Evolutionary conservation across 345 rosid species (phyloP).

Genomic region (Garcia nutans): DNA sequence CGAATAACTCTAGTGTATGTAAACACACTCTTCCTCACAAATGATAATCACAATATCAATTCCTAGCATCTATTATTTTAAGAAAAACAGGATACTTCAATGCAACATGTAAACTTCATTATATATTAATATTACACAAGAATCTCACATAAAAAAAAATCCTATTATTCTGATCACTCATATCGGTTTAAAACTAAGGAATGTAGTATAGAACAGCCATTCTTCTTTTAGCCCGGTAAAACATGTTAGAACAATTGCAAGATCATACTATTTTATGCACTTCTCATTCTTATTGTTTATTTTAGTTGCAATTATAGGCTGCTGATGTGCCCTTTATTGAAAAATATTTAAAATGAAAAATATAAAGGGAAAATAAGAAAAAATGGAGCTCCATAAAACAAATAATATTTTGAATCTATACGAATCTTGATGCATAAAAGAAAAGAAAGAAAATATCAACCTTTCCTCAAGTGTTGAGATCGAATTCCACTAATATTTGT

Average conservation of each 20-base stretch:
- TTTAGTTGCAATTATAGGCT: not conserved
- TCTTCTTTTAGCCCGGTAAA: too few species aligned
- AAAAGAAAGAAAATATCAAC: constrained; percentile 36
- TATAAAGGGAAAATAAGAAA: not conserved
- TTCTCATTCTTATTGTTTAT: not conserved
- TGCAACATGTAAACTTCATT: not conserved
- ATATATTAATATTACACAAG: not conserved
- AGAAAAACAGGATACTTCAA: not conserved
- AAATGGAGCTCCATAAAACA: not conserved
- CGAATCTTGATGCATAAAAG: not conserved
- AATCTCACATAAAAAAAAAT: not conserved
- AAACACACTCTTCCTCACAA: not conserved
- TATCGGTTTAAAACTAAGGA: too few species aligned
- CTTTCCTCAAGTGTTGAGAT: constrained; percentile 75
- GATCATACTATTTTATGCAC: too few species aligned
- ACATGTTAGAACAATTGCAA: too few species aligned
- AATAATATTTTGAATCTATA: not conserved
- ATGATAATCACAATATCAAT: not conserved
- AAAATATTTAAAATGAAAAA: too few species aligned
- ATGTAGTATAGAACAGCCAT: too few species aligned
- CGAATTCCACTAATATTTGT: constrained; percentile 91
- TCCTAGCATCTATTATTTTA: not conserved
- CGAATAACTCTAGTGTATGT: not conserved
- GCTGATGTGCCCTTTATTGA: not conserved
- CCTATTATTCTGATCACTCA: too few species aligned